These are phyloP conservation scores for Hyparrhenia diplandra DNA, from an alignment of 176 grass and related monocot genomes.

Conservation along the genomic window DNA sequence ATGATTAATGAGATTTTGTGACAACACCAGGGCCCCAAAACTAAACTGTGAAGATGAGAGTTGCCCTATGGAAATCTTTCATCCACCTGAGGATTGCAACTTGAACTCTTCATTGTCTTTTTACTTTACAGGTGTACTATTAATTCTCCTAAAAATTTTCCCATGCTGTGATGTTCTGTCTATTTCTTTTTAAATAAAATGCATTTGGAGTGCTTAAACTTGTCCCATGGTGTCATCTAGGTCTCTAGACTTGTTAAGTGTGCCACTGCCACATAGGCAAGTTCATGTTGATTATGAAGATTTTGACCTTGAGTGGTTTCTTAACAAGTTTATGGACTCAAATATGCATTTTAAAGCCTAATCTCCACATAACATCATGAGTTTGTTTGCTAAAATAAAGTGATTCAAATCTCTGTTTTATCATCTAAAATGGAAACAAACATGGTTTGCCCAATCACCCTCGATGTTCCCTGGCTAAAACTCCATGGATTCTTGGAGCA, in stretches of 20 bases:
- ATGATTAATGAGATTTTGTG: conserved; percentile 35
- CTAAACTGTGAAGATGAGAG: conserved; percentile 81
- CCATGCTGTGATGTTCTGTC: conserved; percentile 15
- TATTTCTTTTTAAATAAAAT: neutral
- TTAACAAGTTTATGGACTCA: neutral
- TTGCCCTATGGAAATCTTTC: conserved; percentile 82
- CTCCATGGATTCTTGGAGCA: neutral
- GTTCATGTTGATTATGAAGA: neutral
- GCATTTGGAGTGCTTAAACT: neutral
- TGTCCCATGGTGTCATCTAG: neutral
- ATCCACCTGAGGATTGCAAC: conserved; percentile 98
- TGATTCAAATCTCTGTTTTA: neutral
- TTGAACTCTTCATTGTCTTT: conserved; percentile 92
- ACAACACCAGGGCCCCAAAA: conserved; percentile 65
- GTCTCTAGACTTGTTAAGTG: neutral
- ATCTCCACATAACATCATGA: neutral
- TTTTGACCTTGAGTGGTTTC: neutral
- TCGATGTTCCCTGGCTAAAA: neutral
- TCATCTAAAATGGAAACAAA: neutral
- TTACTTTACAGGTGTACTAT: conserved; percentile 81
- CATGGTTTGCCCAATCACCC: neutral
- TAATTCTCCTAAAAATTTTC: neutral
- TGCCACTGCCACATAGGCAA: neutral
- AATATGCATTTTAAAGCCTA: neutral
- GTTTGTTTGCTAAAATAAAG: neutral